phyloP scores from a whole-genome alignment of 345 rosid species.

The Gossypium arboreum region DNA sequence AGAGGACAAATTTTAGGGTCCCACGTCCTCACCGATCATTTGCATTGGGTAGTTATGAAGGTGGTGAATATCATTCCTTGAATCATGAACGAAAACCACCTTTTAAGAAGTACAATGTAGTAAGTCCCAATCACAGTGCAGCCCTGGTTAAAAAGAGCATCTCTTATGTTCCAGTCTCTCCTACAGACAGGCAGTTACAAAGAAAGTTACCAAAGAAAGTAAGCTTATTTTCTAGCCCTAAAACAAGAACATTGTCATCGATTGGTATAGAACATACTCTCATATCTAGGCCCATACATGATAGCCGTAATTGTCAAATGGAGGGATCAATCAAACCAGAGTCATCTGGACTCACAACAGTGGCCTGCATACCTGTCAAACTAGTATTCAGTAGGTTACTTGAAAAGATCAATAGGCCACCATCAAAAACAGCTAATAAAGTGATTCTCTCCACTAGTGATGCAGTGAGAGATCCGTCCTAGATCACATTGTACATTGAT shows the following conservation, averaged over 20 bases:
- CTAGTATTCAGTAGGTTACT: conserved; percentile 95
- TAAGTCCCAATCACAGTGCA: conserved; percentile 38
- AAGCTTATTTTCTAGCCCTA: conserved; percentile 57
- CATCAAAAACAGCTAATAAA: conserved; percentile 56
- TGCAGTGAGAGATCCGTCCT: conserved; percentile 37
- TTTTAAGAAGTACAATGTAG: conserved; percentile 32
- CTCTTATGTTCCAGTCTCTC: conserved; percentile 36
- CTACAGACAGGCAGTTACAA: conserved; percentile 41
- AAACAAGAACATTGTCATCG: conserved; percentile 81
- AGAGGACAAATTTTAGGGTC: conserved; percentile 74
- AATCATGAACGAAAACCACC: conserved; percentile 39
- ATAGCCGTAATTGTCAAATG: conserved; percentile 28
- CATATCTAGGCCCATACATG: conserved; percentile 30
- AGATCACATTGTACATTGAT: conserved; percentile 30
- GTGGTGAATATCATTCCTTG: conserved; percentile 29
- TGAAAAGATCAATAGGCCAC: conserved; percentile 97
- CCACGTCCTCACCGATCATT: conserved; percentile 60
- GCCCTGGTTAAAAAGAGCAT: conserved; percentile 40
- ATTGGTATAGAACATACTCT: conserved; percentile 47
- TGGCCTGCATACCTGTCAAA: conserved; percentile 93
- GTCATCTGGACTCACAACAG: conserved; percentile 72
- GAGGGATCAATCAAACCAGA: conserved; percentile 64
- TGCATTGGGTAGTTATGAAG: conserved; percentile 41
- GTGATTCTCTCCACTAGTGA: conserved; percentile 32
- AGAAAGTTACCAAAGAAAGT: conserved; percentile 41